phyloP scores from a whole-genome alignment of 2,329 filamentous ascomycete species.

The Blumeriella jaapii region DNA sequence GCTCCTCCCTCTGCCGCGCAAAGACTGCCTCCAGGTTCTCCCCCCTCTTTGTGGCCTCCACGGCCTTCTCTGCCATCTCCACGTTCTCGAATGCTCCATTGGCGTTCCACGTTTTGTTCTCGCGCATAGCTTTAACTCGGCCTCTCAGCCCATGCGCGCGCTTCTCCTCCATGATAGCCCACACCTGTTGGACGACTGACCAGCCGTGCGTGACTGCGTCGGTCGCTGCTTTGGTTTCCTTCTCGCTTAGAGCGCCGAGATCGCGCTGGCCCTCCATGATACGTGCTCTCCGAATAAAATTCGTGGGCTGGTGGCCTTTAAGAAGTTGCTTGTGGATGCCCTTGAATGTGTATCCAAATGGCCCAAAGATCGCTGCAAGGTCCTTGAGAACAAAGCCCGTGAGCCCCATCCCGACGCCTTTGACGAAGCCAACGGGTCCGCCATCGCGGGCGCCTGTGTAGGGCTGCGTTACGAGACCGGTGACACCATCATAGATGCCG shows the following conservation, averaged over 20 bases:
- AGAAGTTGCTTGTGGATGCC: constrained; percentile 49
- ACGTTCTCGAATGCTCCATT: constrained; percentile 36
- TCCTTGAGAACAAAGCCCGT: constrained; percentile 55
- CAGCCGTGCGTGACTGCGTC: constrained; percentile 32
- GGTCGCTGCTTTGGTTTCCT: constrained; percentile 24
- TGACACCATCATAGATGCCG: constrained; percentile 54
- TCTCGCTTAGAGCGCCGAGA: constrained; percentile 25
- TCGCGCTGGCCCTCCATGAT: constrained; percentile 47
- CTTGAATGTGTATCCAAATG: constrained; percentile 51
- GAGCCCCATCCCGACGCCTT: constrained; percentile 48
- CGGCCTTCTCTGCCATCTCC: constrained; percentile 33
- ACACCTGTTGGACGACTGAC: constrained; percentile 32
- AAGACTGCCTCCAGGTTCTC: constrained; percentile 29
- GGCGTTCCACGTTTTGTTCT: constrained; percentile 32
- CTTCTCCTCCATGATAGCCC: constrained; percentile 30
- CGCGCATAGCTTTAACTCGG: constrained; percentile 26
- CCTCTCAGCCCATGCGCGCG: constrained; percentile 22
- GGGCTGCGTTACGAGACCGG: constrained; percentile 50
- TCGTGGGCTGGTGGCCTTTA: constrained; percentile 40
- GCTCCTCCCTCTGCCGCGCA: constrained; percentile 14
- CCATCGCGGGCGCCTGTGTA: constrained; percentile 43
- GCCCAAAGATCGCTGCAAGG: constrained; percentile 47
- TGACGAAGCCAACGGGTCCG: constrained; percentile 41
- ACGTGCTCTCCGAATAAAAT: constrained; percentile 43
- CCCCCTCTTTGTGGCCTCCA: constrained; percentile 36